These are phyloP conservation scores for Suillus weaverae DNA, from an alignment of 768 basidiomycete genomes.

Conservation along the genomic window DNA sequence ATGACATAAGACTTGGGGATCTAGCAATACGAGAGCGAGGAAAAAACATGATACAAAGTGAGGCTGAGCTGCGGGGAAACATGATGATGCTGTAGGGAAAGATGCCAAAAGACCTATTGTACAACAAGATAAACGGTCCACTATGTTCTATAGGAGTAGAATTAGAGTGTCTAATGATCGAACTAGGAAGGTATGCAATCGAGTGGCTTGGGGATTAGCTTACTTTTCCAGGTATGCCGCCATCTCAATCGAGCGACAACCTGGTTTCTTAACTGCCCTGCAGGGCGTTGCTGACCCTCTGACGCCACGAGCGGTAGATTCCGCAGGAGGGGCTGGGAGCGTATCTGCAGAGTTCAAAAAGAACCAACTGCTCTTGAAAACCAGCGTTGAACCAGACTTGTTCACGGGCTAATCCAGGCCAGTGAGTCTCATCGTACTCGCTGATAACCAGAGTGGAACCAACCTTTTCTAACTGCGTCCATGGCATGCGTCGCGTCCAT, in stretches of 20 bases:
- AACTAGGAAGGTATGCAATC: constrained; percentile 18
- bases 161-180: constrained; percentile 19
- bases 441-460: constrained; percentile 14
- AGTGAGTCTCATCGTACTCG: constrained; percentile 9
- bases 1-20: background rate
- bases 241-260: constrained; percentile 12
- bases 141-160: constrained; percentile 12
- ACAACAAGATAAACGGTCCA: constrained; percentile 18
- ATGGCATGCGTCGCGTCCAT: constrained; percentile 59
- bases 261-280: constrained; percentile 23
- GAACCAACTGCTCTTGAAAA: constrained; percentile 74
- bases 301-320: constrained; percentile 67
- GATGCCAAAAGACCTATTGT: constrained; percentile 9
- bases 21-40: background rate
- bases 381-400: constrained; percentile 81
- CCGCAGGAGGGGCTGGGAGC: constrained; percentile 58
- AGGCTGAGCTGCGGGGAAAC: constrained; percentile 1
- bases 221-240: constrained; percentile 15
- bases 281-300: constrained; percentile 50
- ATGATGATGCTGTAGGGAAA: constrained; percentile 8
- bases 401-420: constrained; percentile 52
- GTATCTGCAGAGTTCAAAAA: constrained; percentile 75
- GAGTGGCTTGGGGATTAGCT: constrained; percentile 15
- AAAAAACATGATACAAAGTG: constrained; percentile 5
- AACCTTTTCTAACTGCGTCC: constrained; percentile 60